Percentiles rank a stretch among this genome's conserved stretches.
Conservation (phyloP, 73 alveolate genomes). For the Urostyla sp. region DNA sequence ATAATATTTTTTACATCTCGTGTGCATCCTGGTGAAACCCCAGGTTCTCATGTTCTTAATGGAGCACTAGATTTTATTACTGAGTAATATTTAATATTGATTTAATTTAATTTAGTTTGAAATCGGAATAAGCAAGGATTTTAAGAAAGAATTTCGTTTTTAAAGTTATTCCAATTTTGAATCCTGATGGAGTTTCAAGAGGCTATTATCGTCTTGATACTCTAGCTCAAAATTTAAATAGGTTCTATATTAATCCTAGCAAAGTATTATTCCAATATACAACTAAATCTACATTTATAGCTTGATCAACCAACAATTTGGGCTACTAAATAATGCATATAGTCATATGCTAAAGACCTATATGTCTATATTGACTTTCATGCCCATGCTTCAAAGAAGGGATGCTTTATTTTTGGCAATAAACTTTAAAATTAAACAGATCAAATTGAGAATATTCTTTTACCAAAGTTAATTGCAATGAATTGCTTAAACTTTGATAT, state of each 20-base stretch:
- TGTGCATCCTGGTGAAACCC: conserved; percentile 78
- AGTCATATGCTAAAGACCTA: conserved; percentile 43
- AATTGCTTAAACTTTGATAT: conserved; percentile 90
- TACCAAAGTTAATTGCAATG: conserved; percentile 87
- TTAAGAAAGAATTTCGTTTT: conserved; percentile 78
- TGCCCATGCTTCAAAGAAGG: conserved; percentile 76
- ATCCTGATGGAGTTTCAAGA: conserved; percentile 89
- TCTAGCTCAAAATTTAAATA: conserved; percentile 77
- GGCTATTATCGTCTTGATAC: conserved; percentile 84
- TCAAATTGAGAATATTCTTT: conserved; percentile 67
- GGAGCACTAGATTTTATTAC: conserved; percentile 28
- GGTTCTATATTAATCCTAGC: conserved; percentile 79
- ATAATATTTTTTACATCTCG: conserved; percentile 37
- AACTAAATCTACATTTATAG: background rate
- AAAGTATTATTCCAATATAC: conserved; percentile 8
- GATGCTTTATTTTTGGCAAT: conserved; percentile 81
- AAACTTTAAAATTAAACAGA: background rate
- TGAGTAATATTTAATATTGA: conserved; percentile 14
- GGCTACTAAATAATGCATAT: conserved; percentile 79
- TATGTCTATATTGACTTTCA: conserved; percentile 71
- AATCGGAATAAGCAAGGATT: conserved; percentile 47
- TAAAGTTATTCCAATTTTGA: conserved; percentile 83
- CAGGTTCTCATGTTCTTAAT: conserved; percentile 69
- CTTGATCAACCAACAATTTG: conserved; percentile 79
- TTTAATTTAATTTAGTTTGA: background rate